phyloP scores from a whole-genome alignment of 2,329 filamentous ascomycete species.

The Colletotrichum lini region DNA sequence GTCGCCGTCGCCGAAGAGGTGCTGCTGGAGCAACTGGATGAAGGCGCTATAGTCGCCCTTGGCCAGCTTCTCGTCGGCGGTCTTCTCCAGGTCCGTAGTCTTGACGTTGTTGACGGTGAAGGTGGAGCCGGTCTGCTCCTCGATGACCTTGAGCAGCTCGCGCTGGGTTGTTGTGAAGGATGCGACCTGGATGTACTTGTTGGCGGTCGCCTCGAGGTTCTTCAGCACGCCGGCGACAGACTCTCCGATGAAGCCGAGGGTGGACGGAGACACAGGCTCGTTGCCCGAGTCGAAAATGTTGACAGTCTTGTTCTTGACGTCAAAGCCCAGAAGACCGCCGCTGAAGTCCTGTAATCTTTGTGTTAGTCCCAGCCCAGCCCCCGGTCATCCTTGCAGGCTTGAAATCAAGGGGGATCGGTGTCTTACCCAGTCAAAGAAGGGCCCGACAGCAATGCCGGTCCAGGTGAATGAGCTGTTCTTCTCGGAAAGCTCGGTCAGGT shows the following conservation, averaged over 20 bases:
- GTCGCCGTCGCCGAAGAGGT: slow-evolving; percentile 38
- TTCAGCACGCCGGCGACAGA: slow-evolving; percentile 66
- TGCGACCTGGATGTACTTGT: slow-evolving; percentile 70
- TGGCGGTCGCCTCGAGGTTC: slow-evolving; percentile 65
- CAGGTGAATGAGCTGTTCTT: slow-evolving; percentile 62
- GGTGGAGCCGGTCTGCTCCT: slow-evolving; percentile 66
- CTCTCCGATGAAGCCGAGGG: slow-evolving; percentile 64
- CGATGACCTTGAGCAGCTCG: slow-evolving; percentile 66
- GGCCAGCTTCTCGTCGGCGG: slow-evolving; percentile 58
- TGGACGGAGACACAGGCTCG: slow-evolving; percentile 65
- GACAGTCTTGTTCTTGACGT: slow-evolving; percentile 63
- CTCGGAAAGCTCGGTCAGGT: slow-evolving; percentile 39
- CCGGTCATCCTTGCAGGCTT: too few relatives aligned
- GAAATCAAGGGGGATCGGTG: neutral
- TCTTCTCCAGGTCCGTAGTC: slow-evolving; percentile 53
- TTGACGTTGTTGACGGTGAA: slow-evolving; percentile 61
- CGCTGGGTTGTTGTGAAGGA: slow-evolving; percentile 72
- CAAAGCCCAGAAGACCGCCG: slow-evolving; percentile 65
- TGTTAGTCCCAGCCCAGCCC: neutral
- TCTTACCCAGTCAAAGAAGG: slow-evolving; percentile 74
- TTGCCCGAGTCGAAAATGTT: slow-evolving; percentile 71
- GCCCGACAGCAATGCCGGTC: slow-evolving; percentile 71
- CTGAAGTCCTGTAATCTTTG: slow-evolving; percentile 56
- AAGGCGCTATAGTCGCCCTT: slow-evolving; percentile 52
- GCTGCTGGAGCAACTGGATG: slow-evolving; percentile 25